Percentiles rank a stretch among this genome's conserved stretches.
Conservation (phyloP, 2,329 filamentous ascomycete genomes). For the Penicillium sp. region DNA sequence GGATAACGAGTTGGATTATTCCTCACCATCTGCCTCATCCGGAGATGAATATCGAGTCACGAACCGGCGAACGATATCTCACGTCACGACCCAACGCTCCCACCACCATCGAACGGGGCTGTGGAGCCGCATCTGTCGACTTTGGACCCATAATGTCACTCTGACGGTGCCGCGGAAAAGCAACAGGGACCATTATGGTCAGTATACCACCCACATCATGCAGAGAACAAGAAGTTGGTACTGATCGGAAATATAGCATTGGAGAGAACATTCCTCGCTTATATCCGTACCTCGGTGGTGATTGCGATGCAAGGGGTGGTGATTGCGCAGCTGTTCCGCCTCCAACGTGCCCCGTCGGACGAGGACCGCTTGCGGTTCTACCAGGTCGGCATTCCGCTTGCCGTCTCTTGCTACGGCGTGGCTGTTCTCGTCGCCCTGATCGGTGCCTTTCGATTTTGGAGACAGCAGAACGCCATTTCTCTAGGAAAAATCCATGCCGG, state of each 20-base stretch:
- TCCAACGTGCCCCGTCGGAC: constrained; percentile 41
- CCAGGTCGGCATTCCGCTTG: constrained; percentile 62
- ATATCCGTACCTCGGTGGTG: constrained; percentile 69
- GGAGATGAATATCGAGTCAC: constrained; percentile 32
- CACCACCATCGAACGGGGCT: constrained; percentile 46
- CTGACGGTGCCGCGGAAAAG: constrained; percentile 41
- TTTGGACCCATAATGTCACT: constrained; percentile 66
- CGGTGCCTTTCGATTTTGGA: constrained; percentile 62
- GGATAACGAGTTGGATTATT: constrained; percentile 24
- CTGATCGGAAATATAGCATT: constrained; percentile 53
- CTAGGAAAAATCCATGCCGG: constrained; percentile 58
- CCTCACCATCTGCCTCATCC: constrained; percentile 33
- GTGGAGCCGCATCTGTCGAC: constrained; percentile 70
- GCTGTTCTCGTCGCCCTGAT: constrained; percentile 53
- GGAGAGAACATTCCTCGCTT: constrained; percentile 72
- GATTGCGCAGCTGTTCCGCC: constrained; percentile 66
- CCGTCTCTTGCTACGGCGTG: constrained; percentile 48
- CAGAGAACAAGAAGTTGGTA: not conserved
- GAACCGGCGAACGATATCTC: constrained; percentile 25
- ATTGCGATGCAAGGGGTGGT: constrained; percentile 67
- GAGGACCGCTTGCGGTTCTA: constrained; percentile 59
- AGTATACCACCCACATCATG: constrained; percentile 3
- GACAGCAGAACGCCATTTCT: constrained; percentile 60
- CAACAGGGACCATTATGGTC: constrained; percentile 46
- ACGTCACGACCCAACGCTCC: constrained; percentile 10